Evolutionary conservation across 768 basidiomycete genomes (phyloP), one percentile per base, ranked within the genome.

Genomic region (Cubamyces sp.): DNA sequence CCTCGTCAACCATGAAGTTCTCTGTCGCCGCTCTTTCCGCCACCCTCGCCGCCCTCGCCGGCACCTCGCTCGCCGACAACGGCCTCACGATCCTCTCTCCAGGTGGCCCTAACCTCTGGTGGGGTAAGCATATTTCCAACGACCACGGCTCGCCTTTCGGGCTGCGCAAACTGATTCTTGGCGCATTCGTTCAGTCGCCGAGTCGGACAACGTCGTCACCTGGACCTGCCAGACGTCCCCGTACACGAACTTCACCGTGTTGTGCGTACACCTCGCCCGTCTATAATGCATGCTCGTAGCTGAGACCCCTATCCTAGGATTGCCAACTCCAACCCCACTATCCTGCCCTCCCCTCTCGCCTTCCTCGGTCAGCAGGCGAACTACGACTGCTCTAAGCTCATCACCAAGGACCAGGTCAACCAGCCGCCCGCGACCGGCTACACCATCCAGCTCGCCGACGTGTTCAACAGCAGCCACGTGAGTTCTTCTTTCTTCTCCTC

Each of bases 331-430:
- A 67, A 84, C 71, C 68, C 66, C 0, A 58, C 70, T 19, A 66
- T 85, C 61, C 75, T 84, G 47, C 15, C 66, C 9, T 62, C 77
- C 1, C 77, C 85, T 25, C 62, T 75, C 16, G 79, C 84, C 42
- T 72, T 82, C 73, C 78, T 89, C 40, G 73, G 84, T 37, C 71
- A 79, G 53, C 70, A 86, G 62, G 66, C 81, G 57, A 86, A 86
- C 74, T 83, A 74, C 54, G 81, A 87, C 50, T 88, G 88, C 74
- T 87, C 87, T 9, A 75, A 79, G 67, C 68, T 72, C 21, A 77
- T 90, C 67, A 81, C 79, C 34, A 68, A 74, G 57, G 74, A 85
- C 60, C 78, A 81, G 72, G 74, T 79, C 41, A 69, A 66, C 68
- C 76, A 78, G 55, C 18, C 54, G 21, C 50, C 78, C n/a, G 73